Evolutionary conservation across 768 basidiomycete species (phyloP).

Genomic region (Xerocomus potaroensis): DNA sequence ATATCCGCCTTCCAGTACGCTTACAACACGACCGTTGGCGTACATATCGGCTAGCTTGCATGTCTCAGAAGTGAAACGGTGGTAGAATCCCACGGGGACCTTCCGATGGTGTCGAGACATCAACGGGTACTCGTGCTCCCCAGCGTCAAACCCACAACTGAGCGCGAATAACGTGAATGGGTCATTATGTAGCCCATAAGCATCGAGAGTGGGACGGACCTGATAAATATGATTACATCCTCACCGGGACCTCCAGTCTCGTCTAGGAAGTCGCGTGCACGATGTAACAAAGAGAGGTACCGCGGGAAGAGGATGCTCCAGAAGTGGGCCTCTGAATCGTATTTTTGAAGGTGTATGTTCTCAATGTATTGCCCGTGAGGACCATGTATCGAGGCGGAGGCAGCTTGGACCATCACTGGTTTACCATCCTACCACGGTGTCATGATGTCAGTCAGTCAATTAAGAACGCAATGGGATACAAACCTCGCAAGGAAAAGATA

Average conservation of each 20-base stretch:
- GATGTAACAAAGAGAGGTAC: conserved; percentile 54
- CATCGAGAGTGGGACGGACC: conserved; percentile 41
- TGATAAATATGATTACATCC: conserved; percentile 82
- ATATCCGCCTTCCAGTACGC: conserved; percentile 94
- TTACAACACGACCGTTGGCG: conserved; percentile 68
- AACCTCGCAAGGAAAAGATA: conserved; percentile 91
- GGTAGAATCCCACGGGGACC: conserved; percentile 83
- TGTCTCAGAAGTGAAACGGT: conserved; percentile 75
- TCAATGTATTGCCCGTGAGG: conserved; percentile 16
- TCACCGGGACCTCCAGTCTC: conserved; percentile 59
- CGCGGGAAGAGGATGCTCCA: conserved; percentile 56
- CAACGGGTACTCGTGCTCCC: conserved; percentile 81
- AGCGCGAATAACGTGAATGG: neutral
- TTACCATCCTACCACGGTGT: conserved; percentile 94
- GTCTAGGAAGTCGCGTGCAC: conserved; percentile 68
- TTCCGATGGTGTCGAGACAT: conserved; percentile 94
- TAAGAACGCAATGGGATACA: neutral
- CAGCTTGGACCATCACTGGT: conserved; percentile 72
- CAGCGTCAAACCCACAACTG: conserved; percentile 94
- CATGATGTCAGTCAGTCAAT: conserved; percentile 6
- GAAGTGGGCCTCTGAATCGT: conserved; percentile 9
- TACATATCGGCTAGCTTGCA: conserved; percentile 58
- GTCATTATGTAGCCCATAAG: neutral
- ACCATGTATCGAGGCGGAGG: conserved; percentile 43
- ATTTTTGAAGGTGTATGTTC: conserved; percentile 19